These are phyloP conservation scores for Chenopodium suecicum DNA, from an alignment of 148 eudicot genomes.

Conservation along the genomic window DNA sequence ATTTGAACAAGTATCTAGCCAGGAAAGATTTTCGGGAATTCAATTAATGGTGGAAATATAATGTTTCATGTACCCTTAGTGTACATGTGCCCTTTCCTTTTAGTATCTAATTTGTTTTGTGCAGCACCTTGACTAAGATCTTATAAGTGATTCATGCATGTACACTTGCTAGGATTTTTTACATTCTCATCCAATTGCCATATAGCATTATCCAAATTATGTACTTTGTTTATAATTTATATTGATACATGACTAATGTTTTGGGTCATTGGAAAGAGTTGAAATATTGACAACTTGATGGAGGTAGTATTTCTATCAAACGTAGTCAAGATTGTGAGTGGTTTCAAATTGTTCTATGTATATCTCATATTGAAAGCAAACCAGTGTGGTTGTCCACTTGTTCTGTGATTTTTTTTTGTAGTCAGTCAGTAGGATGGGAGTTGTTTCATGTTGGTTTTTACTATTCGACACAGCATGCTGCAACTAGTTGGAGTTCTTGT, in stretches of 20 bases:
- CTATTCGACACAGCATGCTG: not conserved
- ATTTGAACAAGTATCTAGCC: not conserved
- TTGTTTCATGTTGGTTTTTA: not conserved
- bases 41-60: not conserved
- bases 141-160: not conserved
- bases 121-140: not conserved
- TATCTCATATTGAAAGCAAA: not conserved
- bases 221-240: not conserved
- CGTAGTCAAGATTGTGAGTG: not conserved
- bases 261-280: not conserved
- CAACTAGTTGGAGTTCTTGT: not conserved
- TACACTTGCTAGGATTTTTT: too few relatives aligned
- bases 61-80: not conserved
- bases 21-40: not conserved
- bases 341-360: not conserved
- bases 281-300: not conserved
- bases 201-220: not conserved
- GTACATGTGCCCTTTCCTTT: not conserved
- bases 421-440: not conserved
- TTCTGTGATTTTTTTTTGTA: not conserved
- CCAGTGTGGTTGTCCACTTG: not conserved
- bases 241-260: not conserved
- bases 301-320: not conserved
- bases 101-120: not conserved
- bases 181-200: too few relatives aligned